Percentiles rank a stretch among this genome's conserved stretches.
phyloP scores from a whole-genome alignment of 495 filamentous ascomycete genomes.

The Penicillium lagena region DNA sequence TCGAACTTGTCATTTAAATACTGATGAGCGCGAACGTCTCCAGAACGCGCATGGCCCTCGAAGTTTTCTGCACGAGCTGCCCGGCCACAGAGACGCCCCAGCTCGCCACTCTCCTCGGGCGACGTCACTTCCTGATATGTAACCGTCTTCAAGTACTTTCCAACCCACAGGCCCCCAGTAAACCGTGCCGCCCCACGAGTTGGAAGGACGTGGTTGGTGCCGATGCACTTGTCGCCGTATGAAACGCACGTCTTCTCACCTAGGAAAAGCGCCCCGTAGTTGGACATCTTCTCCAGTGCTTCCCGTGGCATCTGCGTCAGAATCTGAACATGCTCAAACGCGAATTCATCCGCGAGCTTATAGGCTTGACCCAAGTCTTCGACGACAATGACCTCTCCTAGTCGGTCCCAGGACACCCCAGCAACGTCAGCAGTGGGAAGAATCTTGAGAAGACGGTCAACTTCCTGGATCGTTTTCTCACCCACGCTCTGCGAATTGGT shows the following conservation, averaged over 20 bases:
- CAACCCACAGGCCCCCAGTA: conserved; percentile 47
- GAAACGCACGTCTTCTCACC: conserved; percentile 49
- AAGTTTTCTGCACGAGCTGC: conserved; percentile 47
- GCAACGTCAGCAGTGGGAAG: conserved; percentile 39
- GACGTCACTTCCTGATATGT: conserved; percentile 47
- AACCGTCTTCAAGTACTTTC: conserved; percentile 45
- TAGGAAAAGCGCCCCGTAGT: conserved; percentile 46
- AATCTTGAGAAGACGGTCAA: conserved; percentile 32
- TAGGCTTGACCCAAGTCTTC: conserved; percentile 40
- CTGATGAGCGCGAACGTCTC: conserved; percentile 37
- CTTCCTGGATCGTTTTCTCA: conserved; percentile 26
- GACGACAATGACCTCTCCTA: conserved; percentile 44
- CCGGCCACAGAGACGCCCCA: conserved; percentile 44
- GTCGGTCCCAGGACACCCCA: conserved; percentile 35
- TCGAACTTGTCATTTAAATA: conserved; percentile 33
- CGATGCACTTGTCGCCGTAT: conserved; percentile 49
- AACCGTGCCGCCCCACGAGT: conserved; percentile 41
- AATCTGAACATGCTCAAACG: conserved; percentile 50
- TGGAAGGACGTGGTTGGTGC: conserved; percentile 49
- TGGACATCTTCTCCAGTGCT: conserved; percentile 44
- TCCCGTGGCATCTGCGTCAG: conserved; percentile 40
- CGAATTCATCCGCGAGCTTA: conserved; percentile 43
- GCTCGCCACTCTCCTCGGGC: conserved; percentile 37
- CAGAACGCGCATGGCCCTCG: conserved; percentile 47
- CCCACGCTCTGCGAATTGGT: conserved; percentile 40